A percentile compares a stretch with the other conserved stretches of the same genome.
phyloP scores from a whole-genome alignment of 768 basidiomycete species.

The Xanthoconium purpureum region DNA sequence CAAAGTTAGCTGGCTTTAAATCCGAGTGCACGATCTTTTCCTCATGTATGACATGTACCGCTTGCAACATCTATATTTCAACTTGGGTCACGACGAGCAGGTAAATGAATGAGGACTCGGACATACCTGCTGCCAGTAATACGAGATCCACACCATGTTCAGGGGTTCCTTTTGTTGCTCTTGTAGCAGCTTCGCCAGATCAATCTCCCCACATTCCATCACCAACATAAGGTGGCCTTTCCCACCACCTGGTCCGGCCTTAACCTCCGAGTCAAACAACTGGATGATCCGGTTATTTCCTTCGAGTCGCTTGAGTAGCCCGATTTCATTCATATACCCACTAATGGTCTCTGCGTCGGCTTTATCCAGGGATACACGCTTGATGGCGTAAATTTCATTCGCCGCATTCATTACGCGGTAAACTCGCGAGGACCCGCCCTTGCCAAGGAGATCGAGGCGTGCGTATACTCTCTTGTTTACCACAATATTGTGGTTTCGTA shows the following conservation, averaged over 20 bases:
- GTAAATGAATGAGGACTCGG: not conserved
- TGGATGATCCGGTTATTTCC: slow-evolving; percentile 93
- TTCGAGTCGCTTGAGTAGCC: slow-evolving; percentile 85
- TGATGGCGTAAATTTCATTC: slow-evolving; percentile 85
- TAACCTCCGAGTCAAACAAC: slow-evolving; percentile 87
- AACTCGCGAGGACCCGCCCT: slow-evolving; percentile 94
- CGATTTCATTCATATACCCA: slow-evolving; percentile 96
- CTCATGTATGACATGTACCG: slow-evolving; percentile 97
- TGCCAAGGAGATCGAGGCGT: slow-evolving; percentile 85
- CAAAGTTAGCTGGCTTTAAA: slow-evolving; percentile 97
- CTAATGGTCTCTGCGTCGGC: slow-evolving; percentile 86
- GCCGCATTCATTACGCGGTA: slow-evolving; percentile 80
- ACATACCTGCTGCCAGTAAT: slow-evolving; percentile 94
- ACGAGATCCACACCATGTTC: slow-evolving; percentile 92
- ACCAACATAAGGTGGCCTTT: slow-evolving; percentile 80
- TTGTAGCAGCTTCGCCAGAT: slow-evolving; percentile 77
- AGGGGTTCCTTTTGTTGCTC: slow-evolving; percentile 82
- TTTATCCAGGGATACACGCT: slow-evolving; percentile 86
- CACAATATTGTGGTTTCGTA: slow-evolving; percentile 40
- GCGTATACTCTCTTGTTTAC: slow-evolving; percentile 78
- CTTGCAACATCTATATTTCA: slow-evolving; percentile 82
- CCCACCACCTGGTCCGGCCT: slow-evolving; percentile 55
- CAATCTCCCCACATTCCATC: slow-evolving; percentile 97
- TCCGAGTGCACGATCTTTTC: slow-evolving; percentile 99
- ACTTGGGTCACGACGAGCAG: not conserved